These are phyloP conservation scores for Imleria badia DNA, from an alignment of 768 basidiomycete genomes.

Conservation along the genomic window DNA sequence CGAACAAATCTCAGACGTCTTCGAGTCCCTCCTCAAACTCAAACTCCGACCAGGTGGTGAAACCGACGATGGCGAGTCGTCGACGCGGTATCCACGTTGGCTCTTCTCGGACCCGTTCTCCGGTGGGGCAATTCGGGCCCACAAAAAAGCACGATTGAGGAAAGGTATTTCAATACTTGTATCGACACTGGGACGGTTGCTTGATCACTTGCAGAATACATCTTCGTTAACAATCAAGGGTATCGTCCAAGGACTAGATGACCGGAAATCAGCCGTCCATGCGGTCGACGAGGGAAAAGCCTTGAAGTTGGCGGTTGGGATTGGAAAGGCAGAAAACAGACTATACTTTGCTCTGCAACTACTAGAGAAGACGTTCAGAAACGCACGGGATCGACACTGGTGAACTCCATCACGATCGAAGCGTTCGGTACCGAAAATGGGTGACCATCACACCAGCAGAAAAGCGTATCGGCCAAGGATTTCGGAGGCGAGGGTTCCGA, in stretches of 20 bases:
- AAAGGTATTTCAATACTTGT: conserved; percentile 96
- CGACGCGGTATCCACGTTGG: conserved; percentile 73
- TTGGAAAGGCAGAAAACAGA: conserved; percentile 74
- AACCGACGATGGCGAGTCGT: conserved; percentile 44
- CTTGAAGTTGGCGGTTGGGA: conserved; percentile 84
- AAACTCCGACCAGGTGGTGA: conserved; percentile 63
- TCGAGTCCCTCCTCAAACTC: conserved; percentile 76
- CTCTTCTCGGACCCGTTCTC: conserved; percentile 90
- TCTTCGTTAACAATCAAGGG: conserved; percentile 89
- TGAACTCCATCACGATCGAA: conserved; percentile 81
- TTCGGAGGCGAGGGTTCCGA: conserved; percentile 84
- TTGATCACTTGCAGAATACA: conserved; percentile 97
- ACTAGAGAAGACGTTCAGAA: conserved; percentile 94
- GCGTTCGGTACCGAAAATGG: conserved; percentile 52
- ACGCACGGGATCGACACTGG: conserved; percentile 78
- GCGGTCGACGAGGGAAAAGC: conserved; percentile 64
- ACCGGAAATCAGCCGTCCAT: conserved; percentile 66
- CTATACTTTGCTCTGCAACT: conserved; percentile 95
- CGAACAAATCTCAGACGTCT: conserved; percentile 95
- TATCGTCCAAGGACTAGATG: conserved; percentile 85
- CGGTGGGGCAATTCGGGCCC: conserved; percentile 90
- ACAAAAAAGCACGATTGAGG: conserved; percentile 93
- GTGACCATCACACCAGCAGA: conserved; percentile 12
- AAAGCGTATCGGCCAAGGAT: conserved; percentile 71
- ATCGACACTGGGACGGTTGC: conserved; percentile 89